Percentiles rank a stretch among this genome's conserved stretches.
Conservation (phyloP, 2,329 filamentous ascomycete genomes). For the Venturia pyrina region DNA sequence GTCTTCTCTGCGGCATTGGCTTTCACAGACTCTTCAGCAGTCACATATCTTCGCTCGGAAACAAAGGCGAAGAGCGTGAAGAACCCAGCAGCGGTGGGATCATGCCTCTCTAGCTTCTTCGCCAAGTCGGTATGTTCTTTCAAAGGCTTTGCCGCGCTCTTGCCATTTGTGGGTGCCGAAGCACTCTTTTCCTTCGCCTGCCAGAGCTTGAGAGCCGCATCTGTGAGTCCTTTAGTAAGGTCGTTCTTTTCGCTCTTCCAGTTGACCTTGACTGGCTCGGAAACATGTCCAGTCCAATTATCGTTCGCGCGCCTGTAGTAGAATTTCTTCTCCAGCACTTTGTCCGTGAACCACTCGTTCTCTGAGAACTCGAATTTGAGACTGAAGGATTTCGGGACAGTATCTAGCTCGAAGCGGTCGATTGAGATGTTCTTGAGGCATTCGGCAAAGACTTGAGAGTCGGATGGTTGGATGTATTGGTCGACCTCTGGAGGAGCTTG, state of each 20-base stretch:
- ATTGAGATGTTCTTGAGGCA: conserved; percentile 61
- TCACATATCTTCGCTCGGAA: conserved; percentile 53
- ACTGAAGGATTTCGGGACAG: conserved; percentile 65
- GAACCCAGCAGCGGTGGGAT: conserved; percentile 63
- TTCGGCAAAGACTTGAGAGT: conserved; percentile 62
- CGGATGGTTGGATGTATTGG: conserved; percentile 73
- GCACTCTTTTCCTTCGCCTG: conserved; percentile 24
- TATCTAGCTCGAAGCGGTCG: conserved; percentile 66
- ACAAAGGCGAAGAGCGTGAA: conserved; percentile 81
- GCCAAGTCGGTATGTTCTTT: conserved; percentile 46
- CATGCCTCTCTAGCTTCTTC: conserved; percentile 45
- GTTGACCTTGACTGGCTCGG: conserved; percentile 75
- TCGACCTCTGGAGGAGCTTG: conserved; percentile 78
- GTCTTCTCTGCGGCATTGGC: conserved; percentile 52
- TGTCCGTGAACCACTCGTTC: conserved; percentile 76
- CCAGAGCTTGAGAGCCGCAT: conserved; percentile 60
- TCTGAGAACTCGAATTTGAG: conserved; percentile 54
- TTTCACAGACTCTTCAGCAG: conserved; percentile 58
- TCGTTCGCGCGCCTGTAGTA: conserved; percentile 65
- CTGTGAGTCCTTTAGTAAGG: conserved; percentile 68
- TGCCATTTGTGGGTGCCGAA: conserved; percentile 17
- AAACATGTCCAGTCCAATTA: conserved; percentile 68
- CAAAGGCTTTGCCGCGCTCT: conserved; percentile 28
- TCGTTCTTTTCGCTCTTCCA: conserved; percentile 65
- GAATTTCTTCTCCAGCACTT: conserved; percentile 80